These are phyloP conservation scores for Exophiala bonariae DNA, from an alignment of 2,329 filamentous ascomycete species.

Conservation along the genomic window DNA sequence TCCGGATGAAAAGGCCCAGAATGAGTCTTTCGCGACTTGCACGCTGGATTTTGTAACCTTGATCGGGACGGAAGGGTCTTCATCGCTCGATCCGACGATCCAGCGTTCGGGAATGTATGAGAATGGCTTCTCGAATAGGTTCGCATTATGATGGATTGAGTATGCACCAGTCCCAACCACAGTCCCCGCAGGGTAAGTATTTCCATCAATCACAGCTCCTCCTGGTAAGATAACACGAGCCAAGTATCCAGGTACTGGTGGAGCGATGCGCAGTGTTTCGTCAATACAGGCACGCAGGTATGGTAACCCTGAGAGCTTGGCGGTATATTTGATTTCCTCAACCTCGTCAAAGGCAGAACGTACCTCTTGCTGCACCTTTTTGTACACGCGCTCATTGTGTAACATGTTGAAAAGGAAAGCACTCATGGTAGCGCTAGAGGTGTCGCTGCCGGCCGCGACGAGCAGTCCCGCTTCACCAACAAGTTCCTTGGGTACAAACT, in stretches of 20 bases:
- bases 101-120: constrained; percentile 38
- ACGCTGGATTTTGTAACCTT: constrained; percentile 10
- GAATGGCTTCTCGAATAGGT: constrained; percentile 34
- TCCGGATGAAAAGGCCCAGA: constrained; percentile 36
- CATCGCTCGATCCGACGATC: constrained; percentile 25
- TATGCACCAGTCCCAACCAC: constrained; percentile 36
- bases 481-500: constrained; percentile 14
- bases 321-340: constrained; percentile 38
- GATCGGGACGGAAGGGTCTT: constrained; percentile 3
- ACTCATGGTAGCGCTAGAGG: constrained; percentile 40
- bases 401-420: constrained; percentile 42
- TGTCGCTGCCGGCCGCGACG: constrained; percentile 37
- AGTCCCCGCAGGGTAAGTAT: constrained; percentile 33
- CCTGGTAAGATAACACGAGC: constrained; percentile 33
- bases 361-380: constrained; percentile 35
- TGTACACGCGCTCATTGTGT: constrained; percentile 33
- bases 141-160: constrained; percentile 35
- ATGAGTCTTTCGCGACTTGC: constrained; percentile 26
- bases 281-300: constrained; percentile 48
- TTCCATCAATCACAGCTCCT: constrained; percentile 34
- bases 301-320: constrained; percentile 34
- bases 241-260: constrained; percentile 31
- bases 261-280: constrained; percentile 37
- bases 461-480: constrained; percentile 17
- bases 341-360: constrained; percentile 35